Evolutionary conservation across 1,284 basidiomycete species (phyloP).

Genomic region (Vanrija sp.): DNA sequence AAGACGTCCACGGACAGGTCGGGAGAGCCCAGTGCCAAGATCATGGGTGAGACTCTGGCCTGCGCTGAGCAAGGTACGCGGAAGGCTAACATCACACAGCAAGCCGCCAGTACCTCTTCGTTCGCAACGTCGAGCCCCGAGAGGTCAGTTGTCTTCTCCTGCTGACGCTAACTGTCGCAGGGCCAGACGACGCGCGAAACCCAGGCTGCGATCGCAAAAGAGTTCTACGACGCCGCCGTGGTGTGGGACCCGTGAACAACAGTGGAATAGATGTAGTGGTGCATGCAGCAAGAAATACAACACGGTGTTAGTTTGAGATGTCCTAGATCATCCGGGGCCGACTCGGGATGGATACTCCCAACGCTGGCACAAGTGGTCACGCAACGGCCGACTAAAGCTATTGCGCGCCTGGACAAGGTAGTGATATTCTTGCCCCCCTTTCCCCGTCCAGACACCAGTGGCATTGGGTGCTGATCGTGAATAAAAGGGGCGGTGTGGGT

Average conservation of each 20-base stretch:
- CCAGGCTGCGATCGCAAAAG: constrained; percentile 73
- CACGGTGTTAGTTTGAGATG: background rate
- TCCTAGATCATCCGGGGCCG: constrained; percentile 17
- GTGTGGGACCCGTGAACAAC: constrained; percentile 57
- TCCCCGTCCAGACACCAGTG: constrained; percentile 43
- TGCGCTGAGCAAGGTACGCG: background rate
- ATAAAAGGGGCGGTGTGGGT: constrained; percentile 35
- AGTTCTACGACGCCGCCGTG: constrained; percentile 77
- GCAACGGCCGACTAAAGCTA: constrained; percentile 21
- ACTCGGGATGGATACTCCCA: constrained; percentile 1
- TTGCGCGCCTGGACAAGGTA: constrained; percentile 12
- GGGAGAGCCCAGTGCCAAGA: constrained; percentile 55
- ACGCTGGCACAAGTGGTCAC: constrained; percentile 11
- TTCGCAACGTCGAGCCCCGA: constrained; percentile 50
- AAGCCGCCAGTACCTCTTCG: constrained; percentile 80
- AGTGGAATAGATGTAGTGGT: background rate
- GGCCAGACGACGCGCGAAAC: constrained; percentile 63
- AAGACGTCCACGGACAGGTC: constrained; percentile 50
- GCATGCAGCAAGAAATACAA: background rate
- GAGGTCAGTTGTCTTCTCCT: no score
- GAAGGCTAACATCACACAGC: constrained; percentile 37
- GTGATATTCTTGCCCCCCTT: constrained; percentile 40
- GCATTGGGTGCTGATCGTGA: constrained; percentile 43
- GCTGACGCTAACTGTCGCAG: constrained; percentile 8
- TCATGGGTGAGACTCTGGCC: constrained; percentile 54